Base-by-base conservation (phyloP, 495 filamentous ascomycete genomes). In the Letharia lupina region DNA sequence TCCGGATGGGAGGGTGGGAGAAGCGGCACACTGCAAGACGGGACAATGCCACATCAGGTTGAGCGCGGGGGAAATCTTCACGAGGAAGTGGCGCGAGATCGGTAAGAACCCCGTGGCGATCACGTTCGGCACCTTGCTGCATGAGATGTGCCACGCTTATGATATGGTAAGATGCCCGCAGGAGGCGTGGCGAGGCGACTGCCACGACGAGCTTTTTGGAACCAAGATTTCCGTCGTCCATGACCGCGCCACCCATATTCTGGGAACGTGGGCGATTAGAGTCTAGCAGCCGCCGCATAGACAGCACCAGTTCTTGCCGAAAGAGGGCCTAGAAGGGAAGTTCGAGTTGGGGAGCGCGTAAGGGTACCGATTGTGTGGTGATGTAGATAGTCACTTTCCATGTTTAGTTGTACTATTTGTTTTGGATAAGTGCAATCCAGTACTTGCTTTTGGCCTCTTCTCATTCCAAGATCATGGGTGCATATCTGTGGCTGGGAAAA, bases 141-240 rank as follows among this genome's bases (percentile, higher is more conserved):
- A 64, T 48, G 62, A 64, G 42, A 64, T 64, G 62, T 50, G 47
- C 37, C 62, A 64, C n/a, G 62, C 48, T 18, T 64, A 64, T 2
- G n/a, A 15, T 5, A 0, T 12, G 1, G 48, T 57, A 2, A 40
- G 61, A 18, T 63, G 45, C 33, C 5, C 20, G 11, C 15, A 11
- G 31, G 13, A 4, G 9, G 2, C 16, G 4, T 18, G 20, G 4
- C 13, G 37, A 39, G 37, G 4, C 37, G 37, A 39, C 52, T 9
- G 4, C 13, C 62, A 64, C 23, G 62, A 58, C 15, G 39, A 57
- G n/a, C 16, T 39, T 13, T 64, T 64, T n/a, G 15, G 23, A 2
- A 64, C 62, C 18, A 44, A 13, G n/a, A 35, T 64, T 16, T 6
- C 2, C 9, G 48, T 35, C 16, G 18, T 64, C 4, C 47, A 64